Evolutionary conservation across 805 yeast species (phyloP), one percentile per base, ranked within the genome.

Genomic region (Wickerhamiella lipophila): DNA sequence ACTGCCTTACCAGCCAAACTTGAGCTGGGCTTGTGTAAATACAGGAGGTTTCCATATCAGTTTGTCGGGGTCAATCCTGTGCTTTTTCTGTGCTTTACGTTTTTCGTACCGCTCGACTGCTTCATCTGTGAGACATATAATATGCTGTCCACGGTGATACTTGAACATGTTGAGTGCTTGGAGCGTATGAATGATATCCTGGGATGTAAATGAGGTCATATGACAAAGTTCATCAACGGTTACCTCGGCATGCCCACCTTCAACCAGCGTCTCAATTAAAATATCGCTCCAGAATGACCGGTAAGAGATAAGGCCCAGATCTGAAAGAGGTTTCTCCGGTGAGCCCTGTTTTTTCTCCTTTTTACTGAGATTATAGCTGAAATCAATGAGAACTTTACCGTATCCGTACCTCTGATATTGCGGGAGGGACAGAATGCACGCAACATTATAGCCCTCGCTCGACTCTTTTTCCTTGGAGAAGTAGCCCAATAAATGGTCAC

Each of bases 201-300:
- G 83, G 1, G 97, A 87, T 9, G 98, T 92, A 95, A 92, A 89
- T 12, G 96, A 77, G 0, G 97, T 85, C 45, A 78, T 66, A 11
- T 80, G 70, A 27, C 95, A 81, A 15, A 92, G 82, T 56, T 89
- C 97, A 59, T 92, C 98, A 49, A 92, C 87, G 2, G 94, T 81
- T 45, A 81, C 76, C 21, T 69, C 75, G 44, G 73, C 66, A 27
- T 71, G 72, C 27, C 74, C 70, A 49, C 70, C 71, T 56, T 83
- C 92, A 34, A 81, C 79, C 34, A 92, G 68, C 25, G 86, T 62
- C 47, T 77, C 78, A 11, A 87, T 79, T 51, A 92, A 71, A 0
- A 89, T 79, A 58, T 92, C 97, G 0, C 96, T 79, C 99, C 99
- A 92, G 62, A 75, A 92, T 0, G 96, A 95, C 64, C 98, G 78